phyloP scores from a whole-genome alignment of 2,329 filamentous ascomycete genomes.

The Ophiostoma triangulosporum region DNA sequence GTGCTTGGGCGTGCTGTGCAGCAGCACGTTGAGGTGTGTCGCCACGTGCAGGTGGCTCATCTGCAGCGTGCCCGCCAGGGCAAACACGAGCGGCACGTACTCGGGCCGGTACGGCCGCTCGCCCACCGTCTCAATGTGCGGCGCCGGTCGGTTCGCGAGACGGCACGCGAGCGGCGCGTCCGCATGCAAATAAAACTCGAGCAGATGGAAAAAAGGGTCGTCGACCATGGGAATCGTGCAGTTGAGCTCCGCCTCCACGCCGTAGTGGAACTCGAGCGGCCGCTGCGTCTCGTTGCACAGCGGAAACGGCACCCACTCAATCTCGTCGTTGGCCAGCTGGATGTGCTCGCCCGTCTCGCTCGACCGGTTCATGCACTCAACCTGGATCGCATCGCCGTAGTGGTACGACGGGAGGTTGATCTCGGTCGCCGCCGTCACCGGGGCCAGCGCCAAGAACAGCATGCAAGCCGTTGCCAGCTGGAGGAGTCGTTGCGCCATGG shows the following conservation, averaged over 20 bases:
- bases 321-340: conserved; percentile 63
- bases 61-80: conserved; percentile 79
- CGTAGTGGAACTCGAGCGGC: conserved; percentile 77
- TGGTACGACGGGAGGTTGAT: conserved; percentile 45
- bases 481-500: conserved; percentile 7
- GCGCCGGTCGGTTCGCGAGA: conserved; percentile 61
- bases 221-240: conserved; percentile 67
- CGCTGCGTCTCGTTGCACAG: conserved; percentile 75
- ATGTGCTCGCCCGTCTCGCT: conserved; percentile 87
- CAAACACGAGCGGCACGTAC: conserved; percentile 78
- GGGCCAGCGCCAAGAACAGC: conserved; percentile 5
- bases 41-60: conserved; percentile 80
- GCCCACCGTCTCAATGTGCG: conserved; percentile 40
- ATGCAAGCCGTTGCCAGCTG: background rate
- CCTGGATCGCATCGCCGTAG: conserved; percentile 52
- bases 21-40: conserved; percentile 76
- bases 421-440: conserved; percentile 21
- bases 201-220: conserved; percentile 73
- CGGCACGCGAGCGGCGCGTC: conserved; percentile 89
- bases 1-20: conserved; percentile 56
- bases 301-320: conserved; percentile 87
- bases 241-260: conserved; percentile 66
- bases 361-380: conserved; percentile 57
- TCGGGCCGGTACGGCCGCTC: conserved; percentile 36
- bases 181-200: conserved; percentile 96